phyloP scores from a whole-genome alignment of 2,329 filamentous ascomycete genomes.

The Ophiocordyceps camponoti-floridani region DNA sequence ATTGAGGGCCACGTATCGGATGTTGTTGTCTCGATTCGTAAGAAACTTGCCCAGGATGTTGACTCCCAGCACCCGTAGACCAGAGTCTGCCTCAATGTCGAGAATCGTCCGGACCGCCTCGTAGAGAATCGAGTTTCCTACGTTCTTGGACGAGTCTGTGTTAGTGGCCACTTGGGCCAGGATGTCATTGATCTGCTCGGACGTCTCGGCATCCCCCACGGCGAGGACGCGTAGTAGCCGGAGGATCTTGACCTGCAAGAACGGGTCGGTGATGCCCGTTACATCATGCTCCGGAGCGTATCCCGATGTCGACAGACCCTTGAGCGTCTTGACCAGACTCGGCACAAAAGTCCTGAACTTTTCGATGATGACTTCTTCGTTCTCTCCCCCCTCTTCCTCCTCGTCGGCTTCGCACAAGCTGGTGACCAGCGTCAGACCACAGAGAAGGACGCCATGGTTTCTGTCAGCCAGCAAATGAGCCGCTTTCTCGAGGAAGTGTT shows the following conservation, averaged over 20 bases:
- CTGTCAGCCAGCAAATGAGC: constrained; percentile 75
- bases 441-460: constrained; percentile 89
- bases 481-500: constrained; percentile 92
- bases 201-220: constrained; percentile 69
- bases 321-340: constrained; percentile 73
- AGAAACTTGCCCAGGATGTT: constrained; percentile 98
- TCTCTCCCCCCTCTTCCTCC: constrained; percentile 68
- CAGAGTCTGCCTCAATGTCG: constrained; percentile 94
- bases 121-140: constrained; percentile 95
- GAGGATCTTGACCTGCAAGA: constrained; percentile 92
- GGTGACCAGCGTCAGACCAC: constrained; percentile 75
- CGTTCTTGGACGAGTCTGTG: constrained; percentile 94
- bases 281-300: constrained; percentile 98
- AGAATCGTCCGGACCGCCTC: constrained; percentile 94
- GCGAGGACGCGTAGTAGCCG: constrained; percentile 72
- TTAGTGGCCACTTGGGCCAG: constrained; percentile 94
- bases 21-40: constrained; percentile 98
- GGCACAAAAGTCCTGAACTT: constrained; percentile 80
- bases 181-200: constrained; percentile 97
- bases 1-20: constrained; percentile 93
- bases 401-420: constrained; percentile 93
- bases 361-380: constrained; percentile 58
- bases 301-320: constrained; percentile 81
- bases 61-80: constrained; percentile 81
- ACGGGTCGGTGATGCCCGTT: constrained; percentile 93